Conservation (phyloP, 78 protist genomes). For the Corallochytrium limacisporum region DNA sequence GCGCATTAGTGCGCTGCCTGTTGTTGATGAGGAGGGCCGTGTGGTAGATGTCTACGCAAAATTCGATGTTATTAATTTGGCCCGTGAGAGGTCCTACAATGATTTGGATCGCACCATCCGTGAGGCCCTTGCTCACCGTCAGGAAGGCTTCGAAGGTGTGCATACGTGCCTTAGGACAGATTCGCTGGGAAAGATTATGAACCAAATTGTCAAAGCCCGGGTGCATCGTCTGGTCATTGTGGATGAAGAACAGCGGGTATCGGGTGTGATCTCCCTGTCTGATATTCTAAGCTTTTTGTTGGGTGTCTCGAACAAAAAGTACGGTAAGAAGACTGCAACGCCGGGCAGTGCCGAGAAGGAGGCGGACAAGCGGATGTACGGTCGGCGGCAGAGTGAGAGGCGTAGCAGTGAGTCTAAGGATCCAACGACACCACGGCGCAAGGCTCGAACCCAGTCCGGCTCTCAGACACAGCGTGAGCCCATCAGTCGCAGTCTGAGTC, state of each 20-base stretch:
- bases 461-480: no score
- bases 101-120: conserved; percentile 4
- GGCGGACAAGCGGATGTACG: no score
- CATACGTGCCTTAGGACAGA: conserved; percentile 2
- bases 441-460: no score
- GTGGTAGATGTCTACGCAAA: neutral
- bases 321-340: no score
- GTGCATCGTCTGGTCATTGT: conserved; percentile 21
- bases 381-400: no score
- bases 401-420: no score
- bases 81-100: neutral
- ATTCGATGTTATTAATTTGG: conserved; percentile 1
- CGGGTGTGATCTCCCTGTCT: conserved; percentile 11
- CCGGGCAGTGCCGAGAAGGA: no score
- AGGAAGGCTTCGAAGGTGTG: neutral
- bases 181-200: neutral
- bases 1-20: conserved; percentile 27
- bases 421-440: no score
- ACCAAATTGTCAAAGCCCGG: conserved; percentile 16
- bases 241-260: neutral
- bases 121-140: conserved; percentile 5
- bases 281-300: conserved; percentile 3
- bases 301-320: no score
- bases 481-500: no score
- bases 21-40: conserved; percentile 13